Conservation (phyloP, 73 alveolate genomes). For the Symbiodinium pilosum region DNA sequence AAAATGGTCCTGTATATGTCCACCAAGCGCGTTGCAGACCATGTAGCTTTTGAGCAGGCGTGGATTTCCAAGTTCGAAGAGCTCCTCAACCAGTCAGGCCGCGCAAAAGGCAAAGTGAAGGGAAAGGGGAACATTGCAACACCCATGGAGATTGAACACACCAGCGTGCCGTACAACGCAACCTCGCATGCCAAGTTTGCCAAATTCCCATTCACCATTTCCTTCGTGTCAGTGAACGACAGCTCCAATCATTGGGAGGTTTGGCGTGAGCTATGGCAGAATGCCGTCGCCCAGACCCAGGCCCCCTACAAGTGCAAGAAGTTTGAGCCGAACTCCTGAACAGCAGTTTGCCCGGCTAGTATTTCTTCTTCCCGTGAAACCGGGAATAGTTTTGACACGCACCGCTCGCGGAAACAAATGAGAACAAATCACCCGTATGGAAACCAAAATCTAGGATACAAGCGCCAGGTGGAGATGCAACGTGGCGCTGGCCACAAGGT, state of each 20-base stretch:
- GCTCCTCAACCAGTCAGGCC: background rate
- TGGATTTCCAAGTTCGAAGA: background rate
- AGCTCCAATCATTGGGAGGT: slow-evolving; percentile 9
- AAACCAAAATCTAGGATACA: background rate
- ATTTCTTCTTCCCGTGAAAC: background rate
- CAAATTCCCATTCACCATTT: background rate
- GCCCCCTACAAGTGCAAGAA: background rate
- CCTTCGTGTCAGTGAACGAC: background rate
- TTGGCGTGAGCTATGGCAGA: background rate
- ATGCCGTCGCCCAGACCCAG: background rate
- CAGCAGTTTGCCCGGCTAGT: background rate
- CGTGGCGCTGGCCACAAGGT: background rate
- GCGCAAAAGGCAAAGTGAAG: background rate
- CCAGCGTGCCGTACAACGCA: background rate
- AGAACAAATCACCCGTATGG: no score
- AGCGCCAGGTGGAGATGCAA: no score
- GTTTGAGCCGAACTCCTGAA: background rate
- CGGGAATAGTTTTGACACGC: slow-evolving; percentile 1
- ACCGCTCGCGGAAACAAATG: background rate
- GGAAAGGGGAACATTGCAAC: background rate
- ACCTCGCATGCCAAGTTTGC: background rate
- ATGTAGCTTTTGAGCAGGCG: background rate
- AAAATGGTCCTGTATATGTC: background rate
- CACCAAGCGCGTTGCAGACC: background rate
- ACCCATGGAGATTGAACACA: background rate